Conservation (phyloP, 1,284 basidiomycete species). For the Cutaneotrichosporon sp. region DNA sequence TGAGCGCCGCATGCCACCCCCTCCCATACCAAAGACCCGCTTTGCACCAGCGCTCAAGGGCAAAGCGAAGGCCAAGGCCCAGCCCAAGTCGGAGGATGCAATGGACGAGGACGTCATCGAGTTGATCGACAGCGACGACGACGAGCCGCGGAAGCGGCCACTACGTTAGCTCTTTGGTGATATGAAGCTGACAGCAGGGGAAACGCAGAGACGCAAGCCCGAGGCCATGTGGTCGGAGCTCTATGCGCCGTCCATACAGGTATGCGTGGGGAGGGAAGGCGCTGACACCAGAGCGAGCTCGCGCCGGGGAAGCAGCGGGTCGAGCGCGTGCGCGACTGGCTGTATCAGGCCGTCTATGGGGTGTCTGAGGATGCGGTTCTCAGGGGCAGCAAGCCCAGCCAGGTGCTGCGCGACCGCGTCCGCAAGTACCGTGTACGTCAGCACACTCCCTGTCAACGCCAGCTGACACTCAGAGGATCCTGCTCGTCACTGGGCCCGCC, state of each 20-base stretch:
- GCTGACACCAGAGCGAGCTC: constrained; percentile 64
- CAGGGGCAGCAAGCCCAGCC: constrained; percentile 28
- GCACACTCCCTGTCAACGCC: constrained; percentile 1
- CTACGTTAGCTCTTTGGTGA: neutral
- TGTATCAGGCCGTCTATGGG: constrained; percentile 76
- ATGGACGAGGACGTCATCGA: constrained; percentile 27
- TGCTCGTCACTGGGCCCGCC: constrained; percentile 83
- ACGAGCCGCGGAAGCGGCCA: constrained; percentile 11
- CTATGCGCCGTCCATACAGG: constrained; percentile 69
- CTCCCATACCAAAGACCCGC: constrained; percentile 5
- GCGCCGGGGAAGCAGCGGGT: constrained; percentile 89
- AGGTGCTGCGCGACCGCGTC: constrained; percentile 60
- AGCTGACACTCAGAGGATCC: constrained; percentile 64
- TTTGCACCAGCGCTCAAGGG: neutral
- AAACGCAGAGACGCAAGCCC: neutral
- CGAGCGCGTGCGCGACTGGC: constrained; percentile 79
- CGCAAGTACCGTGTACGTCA: constrained; percentile 70
- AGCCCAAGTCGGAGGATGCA: constrained; percentile 57
- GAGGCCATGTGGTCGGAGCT: constrained; percentile 70
- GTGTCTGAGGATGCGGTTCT: neutral
- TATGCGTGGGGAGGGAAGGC: constrained; percentile 35
- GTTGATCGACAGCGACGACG: constrained; percentile 35
- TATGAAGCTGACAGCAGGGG: neutral
- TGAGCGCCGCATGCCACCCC: constrained; percentile 22
- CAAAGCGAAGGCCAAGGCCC: constrained; percentile 30